Percentiles rank a stretch among this genome's conserved stretches.
phyloP scores from a whole-genome alignment of 2,329 filamentous ascomycete genomes.

The Pseudogymnoascus verrucosus region DNA sequence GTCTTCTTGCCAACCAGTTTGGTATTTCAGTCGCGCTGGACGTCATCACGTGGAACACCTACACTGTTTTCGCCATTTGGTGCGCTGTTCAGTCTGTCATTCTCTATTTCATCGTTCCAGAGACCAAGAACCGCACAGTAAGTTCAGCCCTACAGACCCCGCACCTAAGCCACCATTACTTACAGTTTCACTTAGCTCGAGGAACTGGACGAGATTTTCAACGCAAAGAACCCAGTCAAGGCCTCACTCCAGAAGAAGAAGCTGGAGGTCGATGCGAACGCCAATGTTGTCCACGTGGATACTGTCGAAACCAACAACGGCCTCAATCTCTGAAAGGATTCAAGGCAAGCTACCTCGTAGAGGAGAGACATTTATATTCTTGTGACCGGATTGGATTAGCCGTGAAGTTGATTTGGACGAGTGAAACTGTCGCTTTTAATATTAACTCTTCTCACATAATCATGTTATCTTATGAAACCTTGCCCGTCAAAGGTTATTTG shows the following conservation, averaged over 20 bases:
- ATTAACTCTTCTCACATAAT: not conserved
- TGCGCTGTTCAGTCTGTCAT: conserved; percentile 33
- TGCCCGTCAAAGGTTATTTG: not conserved
- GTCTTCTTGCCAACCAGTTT: conserved; percentile 39
- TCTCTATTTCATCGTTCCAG: conserved; percentile 43
- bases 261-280: conserved; percentile 28
- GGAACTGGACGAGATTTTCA: conserved; percentile 45
- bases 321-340: not conserved
- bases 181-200: conserved; percentile 31
- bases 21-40: conserved; percentile 39
- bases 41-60: conserved; percentile 45
- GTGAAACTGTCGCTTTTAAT: not conserved
- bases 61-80: conserved; percentile 44
- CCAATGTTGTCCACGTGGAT: conserved; percentile 18
- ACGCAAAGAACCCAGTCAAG: conserved; percentile 37
- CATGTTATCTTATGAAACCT: not conserved
- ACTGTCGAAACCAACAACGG: not conserved
- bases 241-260: conserved; percentile 36
- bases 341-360: not conserved
- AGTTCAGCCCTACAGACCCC: not conserved
- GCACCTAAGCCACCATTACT: not conserved
- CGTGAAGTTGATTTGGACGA: not conserved
- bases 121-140: conserved; percentile 40
- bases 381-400: not conserved
- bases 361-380: not conserved